A percentile compares a stretch with the other conserved stretches of the same genome.
phyloP scores from a whole-genome alignment of 2,329 filamentous ascomycete genomes.

The Paraphaeosphaeria sporulosa region DNA sequence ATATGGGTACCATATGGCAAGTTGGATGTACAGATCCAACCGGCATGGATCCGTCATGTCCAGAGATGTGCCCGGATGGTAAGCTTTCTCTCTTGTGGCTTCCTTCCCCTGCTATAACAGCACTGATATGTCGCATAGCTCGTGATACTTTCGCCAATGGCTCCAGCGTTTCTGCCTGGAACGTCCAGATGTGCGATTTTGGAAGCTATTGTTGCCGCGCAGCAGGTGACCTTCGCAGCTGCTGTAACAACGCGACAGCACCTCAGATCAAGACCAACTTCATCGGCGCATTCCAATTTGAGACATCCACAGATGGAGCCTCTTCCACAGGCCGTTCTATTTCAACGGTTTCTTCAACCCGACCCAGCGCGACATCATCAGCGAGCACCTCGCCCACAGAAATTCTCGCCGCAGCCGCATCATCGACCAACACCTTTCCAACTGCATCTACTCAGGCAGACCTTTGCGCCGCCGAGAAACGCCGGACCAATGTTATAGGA shows the following conservation, averaged over 20 bases:
- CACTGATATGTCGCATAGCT: slow-evolving; percentile 17
- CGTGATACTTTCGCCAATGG: slow-evolving; percentile 22
- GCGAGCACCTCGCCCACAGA: slow-evolving; percentile 2
- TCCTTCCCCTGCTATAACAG: not conserved
- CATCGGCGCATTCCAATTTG: slow-evolving; percentile 32
- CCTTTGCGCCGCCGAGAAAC: slow-evolving; percentile 20
- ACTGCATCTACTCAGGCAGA: not conserved
- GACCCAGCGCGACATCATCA: slow-evolving; percentile 20
- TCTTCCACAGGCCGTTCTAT: slow-evolving; percentile 16
- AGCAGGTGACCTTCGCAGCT: slow-evolving; percentile 31
- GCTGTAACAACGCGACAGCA: slow-evolving; percentile 39
- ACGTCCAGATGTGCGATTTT: slow-evolving; percentile 44
- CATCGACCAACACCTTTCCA: not conserved
- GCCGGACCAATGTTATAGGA: slow-evolving; percentile 33
- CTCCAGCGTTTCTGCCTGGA: slow-evolving; percentile 37
- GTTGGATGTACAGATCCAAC: slow-evolving; percentile 46
- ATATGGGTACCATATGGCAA: slow-evolving; percentile 44
- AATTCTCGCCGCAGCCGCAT: slow-evolving; percentile 13
- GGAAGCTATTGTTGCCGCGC: slow-evolving; percentile 47
- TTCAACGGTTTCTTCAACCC: slow-evolving; percentile 14
- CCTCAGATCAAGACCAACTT: slow-evolving; percentile 32
- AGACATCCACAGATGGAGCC: slow-evolving; percentile 17
- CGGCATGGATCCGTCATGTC: slow-evolving; percentile 37
- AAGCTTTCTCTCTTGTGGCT: slow-evolving; percentile 16
- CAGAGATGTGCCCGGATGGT: slow-evolving; percentile 41